Base-by-base conservation (phyloP, 1,284 basidiomycete species). In the Tranzscheliella williamsii region DNA sequence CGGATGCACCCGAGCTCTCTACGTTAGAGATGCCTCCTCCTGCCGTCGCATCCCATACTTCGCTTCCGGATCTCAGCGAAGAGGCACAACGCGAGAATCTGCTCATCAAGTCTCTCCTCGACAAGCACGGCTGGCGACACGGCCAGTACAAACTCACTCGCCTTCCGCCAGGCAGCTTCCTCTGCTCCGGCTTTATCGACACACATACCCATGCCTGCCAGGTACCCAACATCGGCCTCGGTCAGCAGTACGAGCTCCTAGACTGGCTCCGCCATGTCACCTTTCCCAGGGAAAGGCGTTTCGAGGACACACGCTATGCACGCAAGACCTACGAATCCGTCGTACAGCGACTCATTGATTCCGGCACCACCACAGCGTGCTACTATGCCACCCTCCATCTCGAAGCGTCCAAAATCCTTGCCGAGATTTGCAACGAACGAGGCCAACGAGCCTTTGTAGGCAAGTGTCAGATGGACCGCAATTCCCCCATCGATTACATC, bases 401-500 rank as follows among this genome's bases (percentile, higher is more conserved):
- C 16, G 87, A 89, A 53, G 84, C 87, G 0, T 90, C 89, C 8
- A 89, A 88, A 78, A 80, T 85, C 26, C 84, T 97, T 1, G 91
- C 90, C 2, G 85, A 90, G 37, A 84, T 89, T 21, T 84, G 89
- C 31, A 83, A 86, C 64, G 75, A 79, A 22, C 80, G 80, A 64
- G 90, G 92, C 17, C 92, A 96, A 79, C 84, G 93, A 37, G 91
- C 89, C 0, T 87, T 91, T 68, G 84, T 91, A 36, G 91, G 90
- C 33, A 81, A 94, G 86, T 96, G 93, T 79, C 92, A 90, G 80
- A 96, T 97, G 91, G 84, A 96, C 80, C 83, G 86, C 18, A 83
- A 92, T 71, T 83, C 81, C 32, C 86, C 89, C 0, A 78, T 81
- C 11, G 80, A 85, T 72, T 96, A 94, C 78, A 78, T 86, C 64